phyloP scores from a whole-genome alignment of 345 rosid genomes.

The Theobroma cacao region DNA sequence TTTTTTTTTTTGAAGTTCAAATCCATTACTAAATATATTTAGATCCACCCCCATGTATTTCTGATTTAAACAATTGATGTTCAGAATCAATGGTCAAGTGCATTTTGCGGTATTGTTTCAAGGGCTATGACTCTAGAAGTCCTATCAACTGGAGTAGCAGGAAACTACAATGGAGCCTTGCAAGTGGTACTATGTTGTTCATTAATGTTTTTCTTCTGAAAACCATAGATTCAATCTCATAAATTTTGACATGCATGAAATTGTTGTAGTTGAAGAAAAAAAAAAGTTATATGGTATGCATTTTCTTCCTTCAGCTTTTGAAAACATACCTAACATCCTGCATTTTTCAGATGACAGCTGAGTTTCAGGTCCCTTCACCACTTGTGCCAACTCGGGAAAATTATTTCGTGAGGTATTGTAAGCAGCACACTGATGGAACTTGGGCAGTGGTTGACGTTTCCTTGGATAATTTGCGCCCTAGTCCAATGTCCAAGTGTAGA shows the following conservation, averaged over 20 bases:
- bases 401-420: slow-evolving; percentile 86
- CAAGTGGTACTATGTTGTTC: slow-evolving; percentile 67
- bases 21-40: background rate
- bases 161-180: slow-evolving; percentile 93
- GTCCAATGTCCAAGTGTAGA: slow-evolving; percentile 45
- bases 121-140: slow-evolving; percentile 91
- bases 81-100: slow-evolving; percentile 85
- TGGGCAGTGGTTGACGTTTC: slow-evolving; percentile 99
- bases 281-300: no score
- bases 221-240: background rate
- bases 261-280: background rate
- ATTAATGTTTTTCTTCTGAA: background rate
- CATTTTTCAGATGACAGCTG: slow-evolving; percentile 76
- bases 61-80: slow-evolving; percentile 2
- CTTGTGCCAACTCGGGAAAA: slow-evolving; percentile 81
- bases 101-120: slow-evolving; percentile 86
- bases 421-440: slow-evolving; percentile 67
- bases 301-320: background rate
- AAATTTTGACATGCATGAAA: background rate
- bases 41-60: background rate
- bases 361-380: slow-evolving; percentile 91
- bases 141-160: slow-evolving; percentile 93
- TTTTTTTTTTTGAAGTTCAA: background rate
- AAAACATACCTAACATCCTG: background rate
- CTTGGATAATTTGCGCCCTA: slow-evolving; percentile 61